Evolutionary conservation across 2,329 filamentous ascomycete species (phyloP).

Genomic region (Penicillium sp.): DNA sequence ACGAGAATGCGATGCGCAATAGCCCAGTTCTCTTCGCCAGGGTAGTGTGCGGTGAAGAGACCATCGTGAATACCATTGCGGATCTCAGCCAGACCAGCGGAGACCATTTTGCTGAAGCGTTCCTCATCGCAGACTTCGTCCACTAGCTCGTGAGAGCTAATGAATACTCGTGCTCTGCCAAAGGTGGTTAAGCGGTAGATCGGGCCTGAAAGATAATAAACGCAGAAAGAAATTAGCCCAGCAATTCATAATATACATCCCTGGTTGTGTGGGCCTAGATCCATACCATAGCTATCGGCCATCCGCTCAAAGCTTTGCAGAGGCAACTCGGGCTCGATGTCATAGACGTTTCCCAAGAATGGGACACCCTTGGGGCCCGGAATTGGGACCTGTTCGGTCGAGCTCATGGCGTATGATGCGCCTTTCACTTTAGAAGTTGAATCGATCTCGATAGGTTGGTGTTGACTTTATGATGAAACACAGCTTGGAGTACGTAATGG

Average conservation of each 20-base stretch:
- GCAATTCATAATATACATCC: not conserved
- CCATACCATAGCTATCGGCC: conserved; percentile 63
- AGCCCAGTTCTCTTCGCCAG: conserved; percentile 58
- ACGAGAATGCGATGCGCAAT: conserved; percentile 55
- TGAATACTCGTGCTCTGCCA: conserved; percentile 47
- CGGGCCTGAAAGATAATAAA: conserved; percentile 43
- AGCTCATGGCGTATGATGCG: conserved; percentile 13
- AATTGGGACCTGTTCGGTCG: conserved; percentile 43
- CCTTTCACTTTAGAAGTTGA: not conserved
- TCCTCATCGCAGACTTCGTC: conserved; percentile 65
- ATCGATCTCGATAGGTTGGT: not conserved
- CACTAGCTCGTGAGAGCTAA: conserved; percentile 54
- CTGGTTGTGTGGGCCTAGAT: not conserved
- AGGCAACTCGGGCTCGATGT: conserved; percentile 60
- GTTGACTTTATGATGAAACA: not conserved
- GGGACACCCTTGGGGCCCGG: conserved; percentile 64
- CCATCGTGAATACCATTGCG: conserved; percentile 62
- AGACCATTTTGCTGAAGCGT: conserved; percentile 60
- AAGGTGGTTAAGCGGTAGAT: conserved; percentile 57
- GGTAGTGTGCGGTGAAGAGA: conserved; percentile 58
- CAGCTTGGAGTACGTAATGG: not conserved
- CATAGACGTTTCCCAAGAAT: conserved; percentile 62
- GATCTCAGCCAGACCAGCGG: conserved; percentile 52
- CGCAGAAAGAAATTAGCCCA: not conserved
- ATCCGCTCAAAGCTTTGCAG: conserved; percentile 55